Base-by-base conservation (phyloP, 1,284 basidiomycete genomes). In the Pyrrhoderma lamaoense region DNA sequence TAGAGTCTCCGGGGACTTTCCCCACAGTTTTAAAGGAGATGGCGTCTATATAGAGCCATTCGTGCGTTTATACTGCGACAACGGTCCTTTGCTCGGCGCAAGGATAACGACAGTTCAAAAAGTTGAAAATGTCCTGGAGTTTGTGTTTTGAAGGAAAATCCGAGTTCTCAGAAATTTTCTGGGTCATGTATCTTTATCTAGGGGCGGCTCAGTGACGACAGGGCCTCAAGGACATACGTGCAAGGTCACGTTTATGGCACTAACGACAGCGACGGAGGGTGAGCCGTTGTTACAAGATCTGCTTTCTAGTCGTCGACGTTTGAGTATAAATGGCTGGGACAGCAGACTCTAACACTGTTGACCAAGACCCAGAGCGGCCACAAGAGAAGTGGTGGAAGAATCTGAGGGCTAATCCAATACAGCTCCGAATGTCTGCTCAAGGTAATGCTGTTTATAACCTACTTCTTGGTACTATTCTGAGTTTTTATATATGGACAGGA, bases 1-100 rank as follows among this genome's bases (percentile, higher is more conserved):
- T 38, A 21, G 69, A 68, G 42, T 79, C 86, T 89, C 85, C 85
- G 86, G 86, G 83, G 85, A 89, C 86, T 89, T 89, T 89, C 84
- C 86, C 86, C 85, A 80, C 86, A 89, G 85, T 82, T 46, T 60
- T 62, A 70, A 57, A 56, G 18, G 55, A 58, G 68, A 75, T 70
- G 71, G 69, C 62, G 51, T 37, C 25, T 18, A 22, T n/a, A 34
- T 22, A 25, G 52, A 47, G 53, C 57, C 66, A 71, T 75, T 72
- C 71, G 75, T 75, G 83, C 85, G 65, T 70, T 86, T 76, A 69
- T 75, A 77, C 85, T 89, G 86, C 80, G 85, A 88, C 65, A 70
- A 80, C 86, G 85, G 80, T 86, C 80, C 85, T 87, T 84, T 76
- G 68, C 68, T 74, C 80, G 76, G 75, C 77, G 73, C 65, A 61